A percentile compares a stretch with the other conserved stretches of the same genome.
phyloP scores from a whole-genome alignment of 2,329 filamentous ascomycete genomes.

The Ophiostoma novo-ulmi region DNA sequence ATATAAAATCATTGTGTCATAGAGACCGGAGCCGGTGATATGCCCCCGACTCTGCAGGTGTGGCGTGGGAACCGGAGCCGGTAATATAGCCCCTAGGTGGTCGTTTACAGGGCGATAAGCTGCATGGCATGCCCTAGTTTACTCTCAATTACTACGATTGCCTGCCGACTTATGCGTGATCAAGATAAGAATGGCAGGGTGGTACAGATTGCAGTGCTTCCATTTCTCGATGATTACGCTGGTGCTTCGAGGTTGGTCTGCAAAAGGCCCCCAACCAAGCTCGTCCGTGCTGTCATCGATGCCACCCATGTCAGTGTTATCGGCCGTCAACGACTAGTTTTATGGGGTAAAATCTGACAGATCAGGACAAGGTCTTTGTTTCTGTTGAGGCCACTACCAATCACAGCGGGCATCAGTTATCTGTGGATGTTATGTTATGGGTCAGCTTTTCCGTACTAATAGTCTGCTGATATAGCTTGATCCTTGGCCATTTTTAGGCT shows the following conservation, averaged over 20 bases:
- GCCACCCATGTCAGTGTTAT: neutral
- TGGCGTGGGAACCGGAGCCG: conserved; percentile 12
- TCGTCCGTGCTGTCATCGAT: neutral
- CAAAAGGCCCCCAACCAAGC: neutral
- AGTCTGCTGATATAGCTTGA: conserved; percentile 6
- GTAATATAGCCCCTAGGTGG: conserved; percentile 3
- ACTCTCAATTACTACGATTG: neutral
- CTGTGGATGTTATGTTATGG: conserved; percentile 11
- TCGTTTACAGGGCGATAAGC: neutral
- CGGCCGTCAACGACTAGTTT: conserved; percentile 10
- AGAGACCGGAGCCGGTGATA: conserved; percentile 14
- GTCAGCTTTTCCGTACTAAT: conserved; percentile 15
- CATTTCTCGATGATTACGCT: conserved; percentile 1
- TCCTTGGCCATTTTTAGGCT: conserved; percentile 10
- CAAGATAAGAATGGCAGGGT: conserved; percentile 2
- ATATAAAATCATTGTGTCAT: conserved; percentile 13
- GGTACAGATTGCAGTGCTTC: conserved; percentile 11
- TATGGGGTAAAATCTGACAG: conserved; percentile 12
- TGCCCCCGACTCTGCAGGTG: conserved; percentile 11
- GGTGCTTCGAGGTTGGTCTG: neutral
- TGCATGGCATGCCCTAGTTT: neutral
- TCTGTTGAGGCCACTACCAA: neutral
- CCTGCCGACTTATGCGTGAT: neutral
- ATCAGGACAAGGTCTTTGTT: conserved; percentile 9
- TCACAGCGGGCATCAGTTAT: conserved; percentile 9